These are phyloP conservation scores for Trichoderma oligosporum DNA, from an alignment of 2,329 filamentous ascomycete genomes.

Conservation along the genomic window DNA sequence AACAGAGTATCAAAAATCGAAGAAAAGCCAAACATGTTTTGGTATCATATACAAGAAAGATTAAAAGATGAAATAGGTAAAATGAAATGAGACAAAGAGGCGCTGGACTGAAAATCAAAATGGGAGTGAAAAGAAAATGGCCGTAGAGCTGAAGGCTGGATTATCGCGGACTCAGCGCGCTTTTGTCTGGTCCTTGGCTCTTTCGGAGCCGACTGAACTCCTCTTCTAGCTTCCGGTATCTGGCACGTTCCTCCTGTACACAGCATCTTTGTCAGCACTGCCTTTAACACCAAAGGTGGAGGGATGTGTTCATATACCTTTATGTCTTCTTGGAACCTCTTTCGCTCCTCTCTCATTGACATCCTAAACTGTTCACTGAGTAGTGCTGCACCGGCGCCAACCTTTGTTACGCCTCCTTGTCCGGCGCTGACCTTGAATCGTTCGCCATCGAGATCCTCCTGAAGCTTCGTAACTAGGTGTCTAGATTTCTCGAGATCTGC, in stretches of 20 bases:
- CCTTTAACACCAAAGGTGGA: background rate
- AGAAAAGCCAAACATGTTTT: constrained; percentile 1
- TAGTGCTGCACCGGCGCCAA: constrained; percentile 46
- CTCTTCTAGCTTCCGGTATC: constrained; percentile 48
- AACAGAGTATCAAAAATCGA: background rate
- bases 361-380: constrained; percentile 55
- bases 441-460: constrained; percentile 52
- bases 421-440: constrained; percentile 42
- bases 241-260: constrained; percentile 48
- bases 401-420: constrained; percentile 32
- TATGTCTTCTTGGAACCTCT: constrained; percentile 54
- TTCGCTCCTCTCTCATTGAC: constrained; percentile 55
- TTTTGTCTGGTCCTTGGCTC: constrained; percentile 41
- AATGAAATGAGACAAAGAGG: constrained; percentile 6
- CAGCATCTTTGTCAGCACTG: constrained; percentile 22
- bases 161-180: constrained; percentile 40
- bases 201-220: constrained; percentile 45
- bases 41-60: constrained; percentile 19
- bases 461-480: constrained; percentile 39
- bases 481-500: constrained; percentile 38
- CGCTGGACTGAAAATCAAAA: background rate
- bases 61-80: constrained; percentile 8
- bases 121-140: background rate
- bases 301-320: constrained; percentile 37
- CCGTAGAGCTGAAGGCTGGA: background rate